Conservation (phyloP, 129 eudicot species). For the Saussurea involucrata region DNA sequence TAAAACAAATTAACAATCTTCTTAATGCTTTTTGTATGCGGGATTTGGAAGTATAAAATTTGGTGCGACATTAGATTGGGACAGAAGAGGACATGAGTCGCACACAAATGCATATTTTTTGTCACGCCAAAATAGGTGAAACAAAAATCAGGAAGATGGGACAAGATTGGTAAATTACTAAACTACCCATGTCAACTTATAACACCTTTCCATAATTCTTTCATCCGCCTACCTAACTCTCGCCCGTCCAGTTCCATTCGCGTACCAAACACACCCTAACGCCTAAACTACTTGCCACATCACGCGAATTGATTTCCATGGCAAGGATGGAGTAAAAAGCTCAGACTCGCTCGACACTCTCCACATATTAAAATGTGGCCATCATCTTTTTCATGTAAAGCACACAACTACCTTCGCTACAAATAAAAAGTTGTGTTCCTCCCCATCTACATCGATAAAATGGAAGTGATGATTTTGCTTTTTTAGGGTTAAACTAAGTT, state of each 20-base stretch:
- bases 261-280: too few relatives aligned
- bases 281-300: not conserved
- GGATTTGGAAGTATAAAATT: not conserved
- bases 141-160: not conserved
- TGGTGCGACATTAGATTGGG: not conserved
- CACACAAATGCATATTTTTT: not conserved
- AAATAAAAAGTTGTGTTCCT: not conserved
- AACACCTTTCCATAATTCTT: not conserved
- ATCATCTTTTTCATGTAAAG: conserved; percentile 3
- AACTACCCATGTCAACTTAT: not conserved
- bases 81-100: not conserved
- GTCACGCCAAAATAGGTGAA: not conserved
- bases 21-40: not conserved
- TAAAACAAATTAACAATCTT: not conserved
- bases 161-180: not conserved
- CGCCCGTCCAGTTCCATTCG: too few relatives aligned
- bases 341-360: not conserved
- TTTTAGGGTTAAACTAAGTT: not conserved
- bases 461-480: not conserved
- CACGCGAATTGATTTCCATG: not conserved
- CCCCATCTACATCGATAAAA: not conserved
- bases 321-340: not conserved
- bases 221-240: not conserved
- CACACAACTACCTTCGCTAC: not conserved
- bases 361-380: not conserved